These are phyloP conservation scores for Austroboletus olivaceoglutinosus DNA, from an alignment of 1,284 basidiomycete genomes.

Conservation along the genomic window DNA sequence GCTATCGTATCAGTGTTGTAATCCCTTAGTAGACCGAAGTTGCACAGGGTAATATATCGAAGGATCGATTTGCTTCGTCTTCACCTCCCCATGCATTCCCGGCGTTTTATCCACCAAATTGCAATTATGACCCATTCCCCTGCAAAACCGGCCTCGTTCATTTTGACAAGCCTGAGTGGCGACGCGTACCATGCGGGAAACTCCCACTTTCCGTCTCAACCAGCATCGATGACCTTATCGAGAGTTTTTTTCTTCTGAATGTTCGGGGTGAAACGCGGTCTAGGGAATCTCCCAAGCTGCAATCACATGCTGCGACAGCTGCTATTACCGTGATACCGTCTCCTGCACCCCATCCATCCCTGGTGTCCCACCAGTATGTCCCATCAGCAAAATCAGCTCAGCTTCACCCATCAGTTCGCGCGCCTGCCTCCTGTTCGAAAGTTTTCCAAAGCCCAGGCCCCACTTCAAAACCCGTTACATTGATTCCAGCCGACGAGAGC, in stretches of 20 bases:
- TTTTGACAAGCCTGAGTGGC: slow-evolving; percentile 10
- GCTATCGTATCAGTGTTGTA: no score
- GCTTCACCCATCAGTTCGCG: background rate
- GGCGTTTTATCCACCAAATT: slow-evolving; percentile 14
- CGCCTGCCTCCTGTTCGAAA: background rate
- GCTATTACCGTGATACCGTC: slow-evolving; percentile 22
- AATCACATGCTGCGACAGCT: slow-evolving; percentile 12
- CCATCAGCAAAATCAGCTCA: background rate
- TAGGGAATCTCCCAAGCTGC: background rate
- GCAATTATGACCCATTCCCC: slow-evolving; percentile 21
- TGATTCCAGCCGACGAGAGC: background rate
- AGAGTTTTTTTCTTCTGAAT: slow-evolving; percentile 16
- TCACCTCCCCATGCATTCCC: slow-evolving; percentile 23
- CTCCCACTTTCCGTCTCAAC: rapidly evolving
- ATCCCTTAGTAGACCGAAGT: no score
- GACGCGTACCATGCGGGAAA: background rate
- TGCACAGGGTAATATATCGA: rapidly evolving
- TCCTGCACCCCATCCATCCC: slow-evolving; percentile 21
- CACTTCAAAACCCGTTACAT: slow-evolving; percentile 8
- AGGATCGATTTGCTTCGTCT: background rate
- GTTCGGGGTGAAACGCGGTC: slow-evolving; percentile 11
- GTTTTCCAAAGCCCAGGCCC: slow-evolving; percentile 5
- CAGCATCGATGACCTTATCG: slow-evolving; percentile 10
- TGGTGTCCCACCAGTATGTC: background rate
- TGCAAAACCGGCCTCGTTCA: slow-evolving; percentile 9